phyloP scores from a whole-genome alignment of 495 filamentous ascomycete genomes.

The Penicillium parvum region DNA sequence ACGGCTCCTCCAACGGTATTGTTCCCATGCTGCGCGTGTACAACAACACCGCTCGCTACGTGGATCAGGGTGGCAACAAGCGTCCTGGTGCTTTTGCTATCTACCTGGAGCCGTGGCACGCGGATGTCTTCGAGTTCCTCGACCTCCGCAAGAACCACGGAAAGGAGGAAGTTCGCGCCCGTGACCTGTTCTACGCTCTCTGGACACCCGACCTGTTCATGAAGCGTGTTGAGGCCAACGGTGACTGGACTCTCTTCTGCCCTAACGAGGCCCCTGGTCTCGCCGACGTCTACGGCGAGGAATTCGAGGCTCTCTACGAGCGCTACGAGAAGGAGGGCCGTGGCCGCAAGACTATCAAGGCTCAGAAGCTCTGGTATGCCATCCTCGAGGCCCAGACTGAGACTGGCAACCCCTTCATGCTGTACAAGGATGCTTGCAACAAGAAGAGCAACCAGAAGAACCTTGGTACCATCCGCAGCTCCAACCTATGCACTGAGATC shows the following conservation, averaged over 20 bases:
- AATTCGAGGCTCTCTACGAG: constrained; percentile 93
- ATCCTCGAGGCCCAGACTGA: constrained; percentile 97
- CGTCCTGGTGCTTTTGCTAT: constrained; percentile 97
- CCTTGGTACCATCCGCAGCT: constrained; percentile 93
- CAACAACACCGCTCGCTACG: constrained; percentile 98
- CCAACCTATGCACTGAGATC: constrained; percentile 98
- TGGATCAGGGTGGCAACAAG: constrained; percentile 99
- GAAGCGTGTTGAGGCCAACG: constrained; percentile 96
- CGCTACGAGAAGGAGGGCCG: constrained; percentile 87
- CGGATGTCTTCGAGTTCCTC: constrained; percentile 94
- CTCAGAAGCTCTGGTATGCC: constrained; percentile 98
- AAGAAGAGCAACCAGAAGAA: constrained; percentile 99
- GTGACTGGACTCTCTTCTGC: constrained; percentile 95
- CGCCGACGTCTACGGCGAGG: constrained; percentile 94
- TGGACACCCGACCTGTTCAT: constrained; percentile 99
- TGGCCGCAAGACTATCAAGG: constrained; percentile 86
- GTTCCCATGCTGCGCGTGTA: constrained; percentile 97
- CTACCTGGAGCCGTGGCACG: constrained; percentile 99
- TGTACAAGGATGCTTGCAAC: constrained; percentile 98
- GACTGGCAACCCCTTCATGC: constrained; percentile 98
- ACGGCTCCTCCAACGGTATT: constrained; percentile 95
- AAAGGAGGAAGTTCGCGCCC: constrained; percentile 95
- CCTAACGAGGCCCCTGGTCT: constrained; percentile 92
- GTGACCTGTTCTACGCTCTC: constrained; percentile 94
- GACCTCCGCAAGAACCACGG: constrained; percentile 99